Percentiles rank a stretch among this genome's conserved stretches.
Conservation (phyloP, 345 rosid species). For the Erucastrum elatum region DNA sequence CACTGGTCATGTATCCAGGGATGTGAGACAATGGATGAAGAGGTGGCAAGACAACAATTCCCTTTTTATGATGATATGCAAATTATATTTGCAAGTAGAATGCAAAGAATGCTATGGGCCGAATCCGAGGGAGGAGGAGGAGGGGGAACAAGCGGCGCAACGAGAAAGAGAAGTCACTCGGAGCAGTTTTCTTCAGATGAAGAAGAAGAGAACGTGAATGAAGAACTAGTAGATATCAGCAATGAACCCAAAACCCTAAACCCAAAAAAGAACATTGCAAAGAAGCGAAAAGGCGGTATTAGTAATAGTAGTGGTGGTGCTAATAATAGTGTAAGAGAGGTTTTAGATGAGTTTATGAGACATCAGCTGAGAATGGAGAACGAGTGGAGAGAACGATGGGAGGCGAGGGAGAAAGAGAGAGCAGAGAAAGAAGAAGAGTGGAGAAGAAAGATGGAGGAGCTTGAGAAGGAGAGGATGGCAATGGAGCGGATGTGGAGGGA, state of each 20-base stretch:
- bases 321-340: slow-evolving; percentile 50
- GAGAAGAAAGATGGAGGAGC: slow-evolving; percentile 85
- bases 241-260: slow-evolving; percentile 15
- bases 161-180: slow-evolving; percentile 27
- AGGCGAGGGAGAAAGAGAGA: slow-evolving; percentile 79
- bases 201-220: slow-evolving; percentile 59
- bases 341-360: slow-evolving; percentile 78
- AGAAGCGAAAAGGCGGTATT: slow-evolving; percentile 55
- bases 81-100: slow-evolving; percentile 57
- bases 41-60: slow-evolving; percentile 72
- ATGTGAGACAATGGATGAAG: slow-evolving; percentile 79
- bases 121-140: slow-evolving; percentile 73
- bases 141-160: slow-evolving; percentile 52
- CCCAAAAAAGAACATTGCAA: slow-evolving; percentile 37
- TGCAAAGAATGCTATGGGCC: slow-evolving; percentile 74
- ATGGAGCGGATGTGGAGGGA: slow-evolving; percentile 89
- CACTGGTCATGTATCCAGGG: slow-evolving; percentile 50
- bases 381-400: slow-evolving; percentile 81
- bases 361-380: slow-evolving; percentile 75
- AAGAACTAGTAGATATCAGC: slow-evolving; percentile 30
- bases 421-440: slow-evolving; percentile 85
- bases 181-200: slow-evolving; percentile 70
- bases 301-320: slow-evolving; percentile 1
- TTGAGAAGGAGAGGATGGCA: slow-evolving; percentile 80
- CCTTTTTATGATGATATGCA: slow-evolving; percentile 82